Evolutionary conservation across 495 filamentous ascomycete species (phyloP), one percentile per base, ranked within the genome.

Genomic region (Annulohypoxylon maeteangense): DNA sequence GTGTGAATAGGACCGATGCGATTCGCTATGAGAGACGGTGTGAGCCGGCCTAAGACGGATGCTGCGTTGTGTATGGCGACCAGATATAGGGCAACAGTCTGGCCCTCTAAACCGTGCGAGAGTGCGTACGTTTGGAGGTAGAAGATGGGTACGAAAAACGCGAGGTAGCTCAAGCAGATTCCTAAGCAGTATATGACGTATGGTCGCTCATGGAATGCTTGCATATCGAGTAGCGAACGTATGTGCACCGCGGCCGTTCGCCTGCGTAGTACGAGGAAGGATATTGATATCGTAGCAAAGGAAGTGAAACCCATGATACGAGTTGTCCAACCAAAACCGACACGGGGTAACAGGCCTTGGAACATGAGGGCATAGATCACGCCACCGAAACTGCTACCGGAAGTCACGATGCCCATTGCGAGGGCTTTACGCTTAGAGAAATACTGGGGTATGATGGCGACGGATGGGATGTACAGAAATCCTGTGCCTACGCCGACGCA

Each of bases 271-370:
- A 87, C 70, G n/a, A 87, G 65, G 40, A 84, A 80, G 8, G 83
- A 80, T 18, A 86, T 70, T 23, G 78, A 62, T 60, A 84, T 83
- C 8, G 88, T 74, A 32, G 81, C 63, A 7, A 89, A 74, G 62
- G 84, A 84, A 20, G 92, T 79, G 58, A 92, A 86, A 0, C 84
- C 91, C 50, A 92, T 78, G 70, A 90, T 86, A 4, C 90, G 83
- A 29, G 86, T 88, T 3, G 90, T 81, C 90, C 90, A 92, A 8
- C 82, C 87, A 56, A 90, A 91, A 14, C 90, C 90, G 18, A 92
- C 71, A 3, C 68, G 60, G 0, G 86, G 83, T 5, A 87, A 74
- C 22, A 91, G 81, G 3, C 74, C 74, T 67, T 90, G 82, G 4
- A 92, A 79, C 68, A 89, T 86, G 12, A 92, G 72, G 0, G 91